Conservation (phyloP, 2,329 filamentous ascomycete genomes). For the Pestalotiopsis sp. region DNA sequence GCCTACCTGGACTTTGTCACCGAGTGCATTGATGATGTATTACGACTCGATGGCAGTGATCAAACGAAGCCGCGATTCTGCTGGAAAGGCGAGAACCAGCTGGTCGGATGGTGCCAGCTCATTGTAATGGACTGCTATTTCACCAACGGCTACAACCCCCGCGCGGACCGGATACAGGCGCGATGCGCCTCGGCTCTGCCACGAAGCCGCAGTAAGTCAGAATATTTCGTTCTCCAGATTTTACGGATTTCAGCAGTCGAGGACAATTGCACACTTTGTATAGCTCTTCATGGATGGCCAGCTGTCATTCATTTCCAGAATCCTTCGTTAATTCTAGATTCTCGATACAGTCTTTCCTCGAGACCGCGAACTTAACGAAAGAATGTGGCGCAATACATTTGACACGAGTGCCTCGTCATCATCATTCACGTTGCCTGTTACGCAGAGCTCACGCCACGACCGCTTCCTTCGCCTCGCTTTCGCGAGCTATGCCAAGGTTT, state of each 20-base stretch:
- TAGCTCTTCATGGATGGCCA: background rate
- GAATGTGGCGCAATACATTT: constrained; percentile 8
- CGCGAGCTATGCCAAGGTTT: constrained; percentile 2
- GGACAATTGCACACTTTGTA: background rate
- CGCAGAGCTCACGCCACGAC: constrained; percentile 1
- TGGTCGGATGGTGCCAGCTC: constrained; percentile 10
- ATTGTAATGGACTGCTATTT: constrained; percentile 13
- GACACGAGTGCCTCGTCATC: background rate
- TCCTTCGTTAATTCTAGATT: background rate
- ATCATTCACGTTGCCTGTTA: background rate
- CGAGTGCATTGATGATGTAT: constrained; percentile 11
- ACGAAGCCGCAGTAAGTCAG: background rate
- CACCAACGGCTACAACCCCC: constrained; percentile 8
- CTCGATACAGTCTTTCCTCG: background rate
- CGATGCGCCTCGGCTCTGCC: constrained; percentile 8
- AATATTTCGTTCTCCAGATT: background rate
- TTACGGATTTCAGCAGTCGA: background rate
- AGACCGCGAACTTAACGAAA: constrained; percentile 5
- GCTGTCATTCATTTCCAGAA: background rate
- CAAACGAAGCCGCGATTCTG: background rate
- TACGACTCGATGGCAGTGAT: background rate
- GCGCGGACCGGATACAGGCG: constrained; percentile 7
- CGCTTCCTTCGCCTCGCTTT: constrained; percentile 3
- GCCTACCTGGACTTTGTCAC: constrained; percentile 10
- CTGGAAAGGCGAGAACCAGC: background rate